Evolutionary conservation across 345 rosid genomes (phyloP).

Genomic region (Acer negundo): DNA sequence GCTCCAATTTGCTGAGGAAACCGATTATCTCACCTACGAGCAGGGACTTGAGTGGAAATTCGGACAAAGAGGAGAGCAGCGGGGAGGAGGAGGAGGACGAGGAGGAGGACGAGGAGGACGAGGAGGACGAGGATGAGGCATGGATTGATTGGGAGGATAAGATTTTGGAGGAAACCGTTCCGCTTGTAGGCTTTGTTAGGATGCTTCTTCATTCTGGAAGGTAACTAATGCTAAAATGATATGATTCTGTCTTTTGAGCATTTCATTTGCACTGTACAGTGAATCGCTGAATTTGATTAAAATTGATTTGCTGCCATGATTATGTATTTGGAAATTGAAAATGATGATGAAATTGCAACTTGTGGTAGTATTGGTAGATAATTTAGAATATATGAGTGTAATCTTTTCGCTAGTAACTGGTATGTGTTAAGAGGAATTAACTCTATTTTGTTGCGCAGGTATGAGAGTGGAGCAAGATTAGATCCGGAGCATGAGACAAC

Average conservation of each 20-base stretch:
- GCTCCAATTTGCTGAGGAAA: constrained; percentile 55
- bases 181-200: constrained; percentile 87
- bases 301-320: too few species aligned
- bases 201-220: constrained; percentile 88
- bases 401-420: not conserved
- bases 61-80: constrained; percentile 43
- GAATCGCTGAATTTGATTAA: too few species aligned
- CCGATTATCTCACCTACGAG: constrained; percentile 39
- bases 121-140: constrained; percentile 41
- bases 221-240: constrained; percentile 35
- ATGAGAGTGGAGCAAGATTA: constrained; percentile 68
- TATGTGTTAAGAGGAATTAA: not conserved
- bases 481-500: constrained; percentile 75
- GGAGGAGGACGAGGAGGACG: constrained; percentile 24
- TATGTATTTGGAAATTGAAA: not conserved
- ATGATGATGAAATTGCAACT: not conserved
- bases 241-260: not conserved
- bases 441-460: constrained; percentile 47
- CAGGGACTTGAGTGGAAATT: constrained; percentile 35
- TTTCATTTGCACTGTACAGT: too few species aligned
- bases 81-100: constrained; percentile 25
- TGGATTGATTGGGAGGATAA: constrained; percentile 82
- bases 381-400: not conserved
- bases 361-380: not conserved
- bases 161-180: constrained; percentile 89